Evolutionary conservation across 768 basidiomycete species (phyloP), one percentile per base, ranked within the genome.

Genomic region (Suillus plorans): DNA sequence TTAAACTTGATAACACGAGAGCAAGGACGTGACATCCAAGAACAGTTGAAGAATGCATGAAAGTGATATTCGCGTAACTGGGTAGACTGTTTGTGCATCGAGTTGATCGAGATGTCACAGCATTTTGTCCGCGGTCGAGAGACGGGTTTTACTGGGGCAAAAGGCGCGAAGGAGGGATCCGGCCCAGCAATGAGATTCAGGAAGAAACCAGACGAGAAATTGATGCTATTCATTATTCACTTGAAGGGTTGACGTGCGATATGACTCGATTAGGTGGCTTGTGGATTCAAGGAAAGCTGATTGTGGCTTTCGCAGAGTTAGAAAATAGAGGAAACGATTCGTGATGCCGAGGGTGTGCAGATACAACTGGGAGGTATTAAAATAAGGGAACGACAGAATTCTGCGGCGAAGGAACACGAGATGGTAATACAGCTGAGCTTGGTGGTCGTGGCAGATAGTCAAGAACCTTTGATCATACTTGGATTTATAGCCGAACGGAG

Each of bases 51-150:
- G 80, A 85, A 64, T 74, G 80, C 41, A 80, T 88, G 68, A 74
- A 80, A 59, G 81, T 84, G 70, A 80, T 89, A 74, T 84, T 89
- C 76, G 25, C 12, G 31, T 20, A 25, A 13, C 25, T n/a, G 36
- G 16, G 16, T 55, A 18, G 31, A 20, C 55, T 59, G 62, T n/a
- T 18, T 55, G 13, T 34, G 37, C 20, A 28, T 41, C 10, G 12
- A 55, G 9, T n/a, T 31, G 12, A 42, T 56, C 25, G 31, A 57
- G 16, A 62, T 22, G 50, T 56, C 42, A 22, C 50, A 39, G 34
- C 52, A 7, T 28, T 10, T 12, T 14, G 22, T 12, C 55, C 20
- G 39, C 9, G 9, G 49, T 8, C 8, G 13, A 36, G 44, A 16
- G 12, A 56, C 9, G 2, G 22, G 16, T 60, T 39, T 60, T 60